Percentiles rank a stretch among this genome's conserved stretches.
Evolutionary conservation across 164 flowering plant species (phyloP).

Genomic region (Macadamia tetraphylla): DNA sequence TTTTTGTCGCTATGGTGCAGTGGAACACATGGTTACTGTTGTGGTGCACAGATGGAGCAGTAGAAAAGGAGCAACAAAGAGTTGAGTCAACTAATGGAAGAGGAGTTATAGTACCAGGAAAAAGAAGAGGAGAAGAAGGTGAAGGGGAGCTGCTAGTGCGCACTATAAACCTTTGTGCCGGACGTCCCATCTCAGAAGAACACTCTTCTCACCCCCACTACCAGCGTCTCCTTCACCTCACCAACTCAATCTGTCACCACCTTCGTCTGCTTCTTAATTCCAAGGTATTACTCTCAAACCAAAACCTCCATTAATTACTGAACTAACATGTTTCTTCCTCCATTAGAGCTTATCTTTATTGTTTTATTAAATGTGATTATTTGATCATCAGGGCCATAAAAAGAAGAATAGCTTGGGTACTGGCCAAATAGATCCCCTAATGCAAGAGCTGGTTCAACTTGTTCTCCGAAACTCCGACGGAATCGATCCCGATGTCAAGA

Average conservation of each 20-base stretch:
- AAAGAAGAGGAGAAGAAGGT: conserved; percentile 5
- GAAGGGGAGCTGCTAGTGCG: conserved; percentile 32
- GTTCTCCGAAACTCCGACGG: conserved; percentile 44
- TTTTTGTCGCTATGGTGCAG: conserved; percentile 19
- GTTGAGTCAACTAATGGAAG: too few species aligned
- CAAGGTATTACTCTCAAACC: conserved; percentile 12
- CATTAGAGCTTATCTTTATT: too few species aligned
- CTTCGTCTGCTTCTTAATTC: conserved; percentile 17
- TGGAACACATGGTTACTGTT: conserved; percentile 59
- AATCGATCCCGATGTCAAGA: conserved; percentile 28
- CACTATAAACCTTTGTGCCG: conserved; percentile 26
- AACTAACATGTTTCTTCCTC: too few species aligned
- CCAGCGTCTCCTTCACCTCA: conserved; percentile 18
- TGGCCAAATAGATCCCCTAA: conserved; percentile 36
- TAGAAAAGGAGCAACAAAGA: neutral
- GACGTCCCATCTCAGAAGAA: conserved; percentile 13
- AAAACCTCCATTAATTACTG: too few species aligned
- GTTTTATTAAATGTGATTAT: too few species aligned
- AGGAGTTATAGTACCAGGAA: conserved; percentile 14
- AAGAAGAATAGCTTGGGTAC: too few species aligned
- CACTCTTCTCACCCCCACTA: conserved; percentile 21
- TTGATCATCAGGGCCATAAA: too few species aligned
- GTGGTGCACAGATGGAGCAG: conserved; percentile 10
- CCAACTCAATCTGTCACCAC: conserved; percentile 25
- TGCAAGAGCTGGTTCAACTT: conserved; percentile 55